Evolutionary conservation across 2,329 filamentous ascomycete species (phyloP), one percentile per base, ranked within the genome.

Genomic region (Sporothrix dimorphospora): DNA sequence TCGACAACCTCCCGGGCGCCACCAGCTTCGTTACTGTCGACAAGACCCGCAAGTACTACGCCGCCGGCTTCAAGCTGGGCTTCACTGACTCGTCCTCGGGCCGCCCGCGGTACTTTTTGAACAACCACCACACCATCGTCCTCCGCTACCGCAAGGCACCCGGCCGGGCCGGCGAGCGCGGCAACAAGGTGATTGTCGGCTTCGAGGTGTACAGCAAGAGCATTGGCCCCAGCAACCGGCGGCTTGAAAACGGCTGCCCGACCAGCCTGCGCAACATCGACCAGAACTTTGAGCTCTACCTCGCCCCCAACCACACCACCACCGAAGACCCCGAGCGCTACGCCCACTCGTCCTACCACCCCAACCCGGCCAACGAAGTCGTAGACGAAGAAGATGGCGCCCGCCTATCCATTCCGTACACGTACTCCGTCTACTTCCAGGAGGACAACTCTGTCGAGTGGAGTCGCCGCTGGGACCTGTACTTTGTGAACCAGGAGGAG

Each of bases 171-270:
- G 92, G 92, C 40, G 86, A 90, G 21, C 86, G 87, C 59, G 92
- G 92, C 67, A 91, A 90, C 75, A 94, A 93, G 81, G 89, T 96
- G 51, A 88, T 97, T 75, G 92, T 97, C 24, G 94, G 92, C 0
- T 97, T 97, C 78, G 94, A 97, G 82, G 91, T 97, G 34, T 97
- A 96, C 78, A 89, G 93, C 27, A 97, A 95, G 84, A 97, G 93
- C 78, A 88, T 97, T 77, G 89, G 89, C 30, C 83, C 86, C 8
- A 83, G 81, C 14, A 85, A 84, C 73, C 86, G 88, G 75, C 88
- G 92, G 66, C 85, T 89, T 72, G 85, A 86, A 53, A 82, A 84
- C 19, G 92, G 92, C 19, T 92, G 94, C 77, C 92, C 93, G 0
- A 82, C 83, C 24, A 87, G 93, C 74, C 82, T 94, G 34, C 86